Evolutionary conservation across 2,329 filamentous ascomycete genomes (phyloP).

Genomic region (Lasiodiplodia sp.): DNA sequence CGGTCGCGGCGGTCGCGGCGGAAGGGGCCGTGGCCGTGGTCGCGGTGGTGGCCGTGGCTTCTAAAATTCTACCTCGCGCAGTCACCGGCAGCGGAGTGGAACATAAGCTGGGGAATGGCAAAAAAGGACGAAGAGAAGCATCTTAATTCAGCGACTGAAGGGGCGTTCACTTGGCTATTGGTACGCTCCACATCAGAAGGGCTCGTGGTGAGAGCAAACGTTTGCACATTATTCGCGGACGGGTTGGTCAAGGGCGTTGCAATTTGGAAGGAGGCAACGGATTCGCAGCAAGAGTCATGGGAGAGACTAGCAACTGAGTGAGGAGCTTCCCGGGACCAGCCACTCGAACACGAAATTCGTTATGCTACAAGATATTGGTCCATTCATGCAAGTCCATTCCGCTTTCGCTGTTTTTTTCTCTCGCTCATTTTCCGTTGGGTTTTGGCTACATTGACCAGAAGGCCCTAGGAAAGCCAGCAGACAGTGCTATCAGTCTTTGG

Average conservation of each 20-base stretch:
- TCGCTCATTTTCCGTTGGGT: background rate
- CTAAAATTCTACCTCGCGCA: background rate
- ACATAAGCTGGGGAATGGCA: background rate
- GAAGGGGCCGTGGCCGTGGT: conserved; percentile 53
- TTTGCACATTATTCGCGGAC: conserved; percentile 3
- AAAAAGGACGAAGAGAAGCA: background rate
- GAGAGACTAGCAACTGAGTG: conserved; percentile 6
- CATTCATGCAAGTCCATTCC: conserved; percentile 9
- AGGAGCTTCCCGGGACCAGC: background rate
- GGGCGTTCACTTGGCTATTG: background rate
- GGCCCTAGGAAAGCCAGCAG: background rate
- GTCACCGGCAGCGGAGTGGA: background rate
- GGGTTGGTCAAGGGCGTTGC: conserved; percentile 15
- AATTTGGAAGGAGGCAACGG: conserved; percentile 3
- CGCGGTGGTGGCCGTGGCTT: conserved; percentile 47
- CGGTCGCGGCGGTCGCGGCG: conserved; percentile 58
- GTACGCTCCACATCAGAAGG: background rate
- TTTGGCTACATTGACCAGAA: background rate
- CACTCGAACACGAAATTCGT: conserved; percentile 10
- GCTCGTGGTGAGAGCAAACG: background rate
- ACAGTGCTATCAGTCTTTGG: background rate
- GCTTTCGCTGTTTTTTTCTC: background rate
- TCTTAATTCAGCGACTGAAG: background rate
- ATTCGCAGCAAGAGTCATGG: background rate
- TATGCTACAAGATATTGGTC: background rate